These are phyloP conservation scores for Amanita pseudoporphyria DNA, from an alignment of 768 basidiomycete species.

Conservation along the genomic window DNA sequence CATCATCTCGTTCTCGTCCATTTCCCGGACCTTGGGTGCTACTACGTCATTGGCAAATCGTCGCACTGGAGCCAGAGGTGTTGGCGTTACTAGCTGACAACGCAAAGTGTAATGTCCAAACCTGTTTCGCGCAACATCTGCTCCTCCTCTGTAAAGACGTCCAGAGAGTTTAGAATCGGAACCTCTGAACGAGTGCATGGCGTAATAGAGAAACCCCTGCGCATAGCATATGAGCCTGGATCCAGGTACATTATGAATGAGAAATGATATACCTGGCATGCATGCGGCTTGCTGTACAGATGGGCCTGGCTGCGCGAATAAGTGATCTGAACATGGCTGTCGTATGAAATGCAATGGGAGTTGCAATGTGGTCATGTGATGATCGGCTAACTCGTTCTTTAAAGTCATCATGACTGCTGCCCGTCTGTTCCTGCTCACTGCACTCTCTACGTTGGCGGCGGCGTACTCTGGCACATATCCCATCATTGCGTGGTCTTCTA, in stretches of 20 bases:
- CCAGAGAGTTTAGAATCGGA: conserved; percentile 48
- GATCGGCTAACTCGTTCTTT: too few species aligned
- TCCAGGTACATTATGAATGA: neutral
- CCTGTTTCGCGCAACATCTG: conserved; percentile 87
- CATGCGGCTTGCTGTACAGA: neutral
- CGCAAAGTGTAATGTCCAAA: conserved; percentile 23
- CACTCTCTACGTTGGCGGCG: conserved; percentile 35
- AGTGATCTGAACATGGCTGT: conserved; percentile 7
- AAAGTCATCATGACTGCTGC: too few species aligned
- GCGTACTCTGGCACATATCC: conserved; percentile 59
- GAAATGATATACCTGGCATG: neutral
- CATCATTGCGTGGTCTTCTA: conserved; percentile 64
- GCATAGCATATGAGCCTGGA: neutral
- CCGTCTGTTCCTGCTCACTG: conserved; percentile 32
- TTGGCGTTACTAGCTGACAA: neutral
- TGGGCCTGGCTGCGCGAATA: neutral
- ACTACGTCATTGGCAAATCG: conserved; percentile 88
- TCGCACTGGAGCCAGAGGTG: conserved; percentile 43
- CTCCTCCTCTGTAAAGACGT: conserved; percentile 90
- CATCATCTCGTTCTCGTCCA: conserved; percentile 98
- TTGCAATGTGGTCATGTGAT: conserved; percentile 17
- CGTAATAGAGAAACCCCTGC: conserved; percentile 23
- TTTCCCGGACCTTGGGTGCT: conserved; percentile 85
- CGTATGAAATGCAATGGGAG: neutral
- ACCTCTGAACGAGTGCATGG: conserved; percentile 16